Percentiles rank a stretch among this genome's conserved stretches.
Conservation (phyloP, 2,329 filamentous ascomycete species). For the Scytalidium sp. region DNA sequence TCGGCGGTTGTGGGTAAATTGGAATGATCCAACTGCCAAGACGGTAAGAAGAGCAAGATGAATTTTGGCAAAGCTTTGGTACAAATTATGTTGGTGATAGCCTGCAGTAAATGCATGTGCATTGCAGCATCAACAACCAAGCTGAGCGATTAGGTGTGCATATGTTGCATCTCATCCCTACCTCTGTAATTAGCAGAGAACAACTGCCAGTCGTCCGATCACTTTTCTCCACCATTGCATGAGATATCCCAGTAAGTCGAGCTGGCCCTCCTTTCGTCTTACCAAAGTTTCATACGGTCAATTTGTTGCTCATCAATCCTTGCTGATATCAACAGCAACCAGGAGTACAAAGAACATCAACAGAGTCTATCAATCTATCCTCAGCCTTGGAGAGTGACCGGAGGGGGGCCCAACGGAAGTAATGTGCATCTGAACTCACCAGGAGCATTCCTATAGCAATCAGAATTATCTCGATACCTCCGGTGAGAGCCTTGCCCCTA, state of each 20-base stretch:
- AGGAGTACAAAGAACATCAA: slow-evolving; percentile 24
- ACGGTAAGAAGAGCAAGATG: background rate
- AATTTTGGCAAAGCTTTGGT: background rate
- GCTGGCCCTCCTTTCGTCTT: too few species aligned
- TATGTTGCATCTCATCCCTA: background rate
- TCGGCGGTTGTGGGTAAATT: background rate
- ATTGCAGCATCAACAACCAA: background rate
- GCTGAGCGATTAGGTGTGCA: background rate
- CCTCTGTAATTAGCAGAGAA: background rate
- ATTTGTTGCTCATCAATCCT: slow-evolving; percentile 11
- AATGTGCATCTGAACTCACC: slow-evolving; percentile 36
- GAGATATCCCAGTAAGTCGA: too few species aligned
- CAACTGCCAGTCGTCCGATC: background rate
- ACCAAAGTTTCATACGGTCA: too few species aligned
- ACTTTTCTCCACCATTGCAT: too few species aligned
- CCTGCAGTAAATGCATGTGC: background rate
- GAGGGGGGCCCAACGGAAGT: background rate
- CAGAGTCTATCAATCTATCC: slow-evolving; percentile 16
- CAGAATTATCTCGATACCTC: slow-evolving; percentile 55
- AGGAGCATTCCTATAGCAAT: slow-evolving; percentile 43
- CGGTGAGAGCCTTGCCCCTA: slow-evolving; percentile 52
- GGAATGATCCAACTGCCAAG: background rate
- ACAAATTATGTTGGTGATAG: background rate
- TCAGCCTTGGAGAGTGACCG: slow-evolving; percentile 3
- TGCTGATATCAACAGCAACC: slow-evolving; percentile 24